These are phyloP conservation scores for Cutaneotrichosporon sp. DNA, from an alignment of 1,284 basidiomycete genomes.

Conservation along the genomic window DNA sequence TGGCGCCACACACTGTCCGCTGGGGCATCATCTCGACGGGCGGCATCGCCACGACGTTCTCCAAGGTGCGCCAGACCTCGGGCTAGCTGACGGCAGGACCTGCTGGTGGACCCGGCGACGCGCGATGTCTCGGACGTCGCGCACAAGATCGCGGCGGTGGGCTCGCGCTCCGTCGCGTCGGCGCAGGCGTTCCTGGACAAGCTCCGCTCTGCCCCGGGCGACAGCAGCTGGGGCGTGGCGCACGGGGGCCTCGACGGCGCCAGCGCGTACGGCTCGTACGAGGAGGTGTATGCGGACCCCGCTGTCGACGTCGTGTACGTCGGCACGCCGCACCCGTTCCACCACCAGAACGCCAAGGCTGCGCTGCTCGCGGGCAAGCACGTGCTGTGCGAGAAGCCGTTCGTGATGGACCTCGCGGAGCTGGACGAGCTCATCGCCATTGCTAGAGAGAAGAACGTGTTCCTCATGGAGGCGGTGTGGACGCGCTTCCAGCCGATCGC, in stretches of 20 bases:
- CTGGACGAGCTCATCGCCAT: conserved; percentile 64
- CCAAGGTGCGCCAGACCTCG: conserved; percentile 27
- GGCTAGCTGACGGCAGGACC: conserved; percentile 25
- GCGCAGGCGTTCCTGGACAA: conserved; percentile 70
- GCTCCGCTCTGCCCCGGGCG: conserved; percentile 27
- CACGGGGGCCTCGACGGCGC: conserved; percentile 50
- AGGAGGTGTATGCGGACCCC: conserved; percentile 69
- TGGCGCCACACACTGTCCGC: conserved; percentile 25
- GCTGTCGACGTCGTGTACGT: conserved; percentile 78
- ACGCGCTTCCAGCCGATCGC: conserved; percentile 53
- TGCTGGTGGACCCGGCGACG: conserved; percentile 33
- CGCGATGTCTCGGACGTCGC: conserved; percentile 66
- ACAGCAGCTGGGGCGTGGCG: conserved; percentile 30
- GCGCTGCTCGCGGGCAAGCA: conserved; percentile 79
- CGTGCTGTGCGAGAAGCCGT: conserved; percentile 77
- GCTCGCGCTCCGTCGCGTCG: conserved; percentile 69
- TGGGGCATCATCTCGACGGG: conserved; percentile 55
- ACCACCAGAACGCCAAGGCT: conserved; percentile 74
- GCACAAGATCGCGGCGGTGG: conserved; percentile 76
- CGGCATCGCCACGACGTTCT: conserved; percentile 41
- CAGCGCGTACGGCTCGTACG: conserved; percentile 74
- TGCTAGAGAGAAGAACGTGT: conserved; percentile 72
- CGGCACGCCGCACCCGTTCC: conserved; percentile 81
- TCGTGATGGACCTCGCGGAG: conserved; percentile 57
- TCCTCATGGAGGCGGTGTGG: conserved; percentile 73